Conservation (phyloP, 768 basidiomycete genomes). For the Kwoniella botswanensis region DNA sequence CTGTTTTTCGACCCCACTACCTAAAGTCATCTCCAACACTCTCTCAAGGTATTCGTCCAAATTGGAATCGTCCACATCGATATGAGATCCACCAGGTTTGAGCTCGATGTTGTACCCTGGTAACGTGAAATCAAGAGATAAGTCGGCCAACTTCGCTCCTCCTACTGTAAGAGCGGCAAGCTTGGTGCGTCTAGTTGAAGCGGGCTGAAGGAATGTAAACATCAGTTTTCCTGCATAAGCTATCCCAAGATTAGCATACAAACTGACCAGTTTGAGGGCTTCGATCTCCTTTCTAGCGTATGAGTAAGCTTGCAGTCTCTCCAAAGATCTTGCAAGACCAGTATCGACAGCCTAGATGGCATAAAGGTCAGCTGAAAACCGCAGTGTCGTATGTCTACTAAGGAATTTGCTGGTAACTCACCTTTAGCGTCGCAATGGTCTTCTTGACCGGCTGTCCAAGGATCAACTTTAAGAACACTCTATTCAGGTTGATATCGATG, state of each 20-base stretch:
- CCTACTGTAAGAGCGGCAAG: slow-evolving; percentile 43
- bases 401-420: slow-evolving; percentile 55
- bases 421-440: slow-evolving; percentile 80
- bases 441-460: slow-evolving; percentile 84
- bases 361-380: neutral
- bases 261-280: slow-evolving; percentile 55
- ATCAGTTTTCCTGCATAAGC: neutral
- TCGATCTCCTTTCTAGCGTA: slow-evolving; percentile 63
- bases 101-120: slow-evolving; percentile 95
- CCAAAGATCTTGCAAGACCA: slow-evolving; percentile 81
- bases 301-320: slow-evolving; percentile 69
- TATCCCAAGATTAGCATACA: neutral
- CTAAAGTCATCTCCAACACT: slow-evolving; percentile 85
- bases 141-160: slow-evolving; percentile 76
- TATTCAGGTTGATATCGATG: slow-evolving; percentile 93
- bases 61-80: slow-evolving; percentile 82
- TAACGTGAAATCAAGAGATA: slow-evolving; percentile 93
- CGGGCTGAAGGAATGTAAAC: slow-evolving; percentile 20
- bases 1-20: slow-evolving; percentile 75
- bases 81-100: slow-evolving; percentile 78
- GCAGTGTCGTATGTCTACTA: no score
- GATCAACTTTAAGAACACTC: slow-evolving; percentile 88
- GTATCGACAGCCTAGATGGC: slow-evolving; percentile 74
- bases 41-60: slow-evolving; percentile 86
- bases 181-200: slow-evolving; percentile 46